Base-by-base conservation (phyloP, 768 basidiomycete genomes). In the Rhizopogon sp. region DNA sequence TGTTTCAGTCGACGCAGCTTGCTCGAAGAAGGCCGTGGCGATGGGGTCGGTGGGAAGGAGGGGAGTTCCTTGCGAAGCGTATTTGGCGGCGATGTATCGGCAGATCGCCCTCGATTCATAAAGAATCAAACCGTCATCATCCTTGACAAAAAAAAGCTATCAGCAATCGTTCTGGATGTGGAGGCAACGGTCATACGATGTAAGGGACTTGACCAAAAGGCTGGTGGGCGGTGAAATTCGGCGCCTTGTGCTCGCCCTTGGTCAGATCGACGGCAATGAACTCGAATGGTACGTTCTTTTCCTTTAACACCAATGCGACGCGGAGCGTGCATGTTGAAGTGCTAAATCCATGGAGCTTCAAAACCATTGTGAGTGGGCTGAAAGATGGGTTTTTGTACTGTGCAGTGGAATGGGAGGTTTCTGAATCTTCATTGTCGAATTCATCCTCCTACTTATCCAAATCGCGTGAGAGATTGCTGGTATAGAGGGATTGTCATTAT, bases 241-340 rank as follows among this genome's bases (percentile, higher is more conserved):
- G 64, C 0, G 69, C 37, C 65, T 82, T 84, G 61, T 83, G 79
- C 60, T 74, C 74, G 28, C 56, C 62, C 45, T 74, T 74, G 53
- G 43, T 22, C 14, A 80, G 52, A 58, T 83, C 73, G 53, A 86
- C 57, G 14, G 52, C 41, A 50, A 76, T 54, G 50, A 84, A 66
- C 59, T 80, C 77, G 64, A 79, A 86, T 0, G 81, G 78, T 2
- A 87, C 70, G 4, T 75, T 65, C 61, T 80, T 80, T 68, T 87
- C 84, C 60, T 76, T 74, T 55, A 80, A 66, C 4, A 82, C 70
- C 22, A 69, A 57, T 5, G 74, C 79, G 14, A 82, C 84, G n/a
- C 77, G 76, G 17, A 69, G 74, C 1, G 80, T 79, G 73, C 74
- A 79, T 25, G 77, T 74, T 1, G 81, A 81, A 13, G 25, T 55